Base-by-base conservation (phyloP, 345 rosid species). In the Conringia planisiliqua region DNA sequence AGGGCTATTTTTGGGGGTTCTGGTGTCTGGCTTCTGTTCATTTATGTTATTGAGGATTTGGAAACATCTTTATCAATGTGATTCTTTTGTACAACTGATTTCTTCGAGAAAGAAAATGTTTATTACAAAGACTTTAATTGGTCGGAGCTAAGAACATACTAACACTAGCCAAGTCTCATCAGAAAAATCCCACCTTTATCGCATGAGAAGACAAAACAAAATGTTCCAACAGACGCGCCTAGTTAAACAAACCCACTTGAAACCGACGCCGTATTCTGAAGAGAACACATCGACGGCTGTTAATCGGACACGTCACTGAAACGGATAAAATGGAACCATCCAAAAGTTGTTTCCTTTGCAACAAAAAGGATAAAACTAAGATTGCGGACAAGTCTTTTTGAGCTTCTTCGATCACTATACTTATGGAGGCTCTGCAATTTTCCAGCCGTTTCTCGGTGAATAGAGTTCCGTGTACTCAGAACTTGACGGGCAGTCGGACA, bases 351-450 rank as follows among this genome's bases (percentile, higher is more conserved):
- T 5, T 36, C 48, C 46, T 68, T 38, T 59, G 18, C 20, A 59
- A 44, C 42, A 36, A 57, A 22, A 47, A 10, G 58, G 44, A 76
- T 76, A 76, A 51, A 60, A 33, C 5, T 10, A 14, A 17, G 55
- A 63, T 40, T 42, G 52, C 69, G 4, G 62, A 6, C 3, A 6
- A 35, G 51, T 62, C 24, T 22, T 69, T 57, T 48, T 8, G 62
- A 77, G 72, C 68, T 72, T 62, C 24, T 22, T 56, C 30, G 68
- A 76, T 76, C 70, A 73, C 27, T 35, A n/a, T 13, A 26, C 14
- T 55, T 5, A 77, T 77, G 79, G 74, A 75, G 70, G 69, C 79
- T 68, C 70, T 75, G 20, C 79, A 68, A 68, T 4, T 52, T 29
- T 61, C 79, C 30, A 32, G 69, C 12, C 56, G 39, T 50, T 68